Evolutionary conservation across 2,329 filamentous ascomycete species (phyloP), one percentile per base, ranked within the genome.

Genomic region (Xylariaceae sp.): DNA sequence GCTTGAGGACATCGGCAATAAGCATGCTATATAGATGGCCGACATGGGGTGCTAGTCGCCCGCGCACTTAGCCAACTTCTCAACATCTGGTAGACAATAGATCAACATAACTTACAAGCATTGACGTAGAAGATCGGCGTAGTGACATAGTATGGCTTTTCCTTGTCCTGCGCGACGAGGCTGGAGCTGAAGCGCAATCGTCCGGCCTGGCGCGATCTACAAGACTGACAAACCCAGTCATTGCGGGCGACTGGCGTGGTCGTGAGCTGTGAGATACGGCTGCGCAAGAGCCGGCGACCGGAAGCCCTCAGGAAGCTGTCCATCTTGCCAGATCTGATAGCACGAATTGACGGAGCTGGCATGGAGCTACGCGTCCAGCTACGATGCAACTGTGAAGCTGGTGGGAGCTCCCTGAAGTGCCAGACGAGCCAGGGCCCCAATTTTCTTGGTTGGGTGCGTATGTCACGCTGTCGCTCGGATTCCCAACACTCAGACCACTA

Each of bases 71-170:
- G 59, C 47, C 38, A 27, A 10, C 35, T 35, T 38, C 30, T 30
- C n/a, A 18, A 18, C 42, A 18, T 22, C 15, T 27, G 32, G 15
- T 36, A 27, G 9, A 15, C 22, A 30, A n/a, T 1, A 40, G 19
- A 22, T 12, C n/a, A n/a, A 7, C 22, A 7, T 31, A 22, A 58
- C 74, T 59, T 73, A 91, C 89, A 84, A 48, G 91, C 89, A 80
- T 99, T 99, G 73, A 99, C 94, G 70, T 99, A 99, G 75, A 97
- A 99, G 51, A 99, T 99, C 2, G 94, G 94, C 9, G 90, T 95
- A 5, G 94, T 97, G 62, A 96, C 78, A 75, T 97, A 99, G 74
- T 86, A 96, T 9, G 92, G 90, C 73, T 97, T 97, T 39, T 53
- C 56, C 22, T 49, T 43, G 39, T 35, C 22, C 39, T 53, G 52